A percentile compares a stretch with the other conserved stretches of the same genome.
Evolutionary conservation across 2,329 filamentous ascomycete genomes (phyloP).

Genomic region (Pseudocercospora crystallina): DNA sequence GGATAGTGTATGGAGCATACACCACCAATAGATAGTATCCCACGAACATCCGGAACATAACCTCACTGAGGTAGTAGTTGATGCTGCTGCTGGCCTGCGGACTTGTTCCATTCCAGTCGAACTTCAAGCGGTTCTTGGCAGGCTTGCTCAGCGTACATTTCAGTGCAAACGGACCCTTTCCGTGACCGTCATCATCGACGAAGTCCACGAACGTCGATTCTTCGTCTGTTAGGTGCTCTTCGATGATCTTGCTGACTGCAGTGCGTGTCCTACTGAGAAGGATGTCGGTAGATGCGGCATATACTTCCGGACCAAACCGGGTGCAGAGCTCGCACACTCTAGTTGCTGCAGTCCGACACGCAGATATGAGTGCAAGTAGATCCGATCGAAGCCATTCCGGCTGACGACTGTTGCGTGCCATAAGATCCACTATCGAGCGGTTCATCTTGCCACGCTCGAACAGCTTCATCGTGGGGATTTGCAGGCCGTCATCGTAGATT

Average conservation of each 20-base stretch:
- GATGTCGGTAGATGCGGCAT: constrained; percentile 26
- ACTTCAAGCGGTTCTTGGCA: constrained; percentile 25
- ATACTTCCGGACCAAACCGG: constrained; percentile 28
- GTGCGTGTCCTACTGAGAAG: constrained; percentile 24
- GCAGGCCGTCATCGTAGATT: constrained; percentile 29
- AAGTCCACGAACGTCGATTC: constrained; percentile 28
- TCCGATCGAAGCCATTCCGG: constrained; percentile 30
- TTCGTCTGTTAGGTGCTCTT: constrained; percentile 30
- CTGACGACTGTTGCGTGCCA: constrained; percentile 29
- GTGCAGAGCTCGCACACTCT: constrained; percentile 29
- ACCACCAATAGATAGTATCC: constrained; percentile 28
- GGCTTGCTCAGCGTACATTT: constrained; percentile 30
- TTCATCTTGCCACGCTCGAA: constrained; percentile 31
- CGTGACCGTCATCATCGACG: constrained; percentile 30
- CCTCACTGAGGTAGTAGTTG: constrained; percentile 29
- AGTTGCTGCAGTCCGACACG: constrained; percentile 28
- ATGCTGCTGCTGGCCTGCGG: constrained; percentile 30
- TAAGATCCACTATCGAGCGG: constrained; percentile 27
- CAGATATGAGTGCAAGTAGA: constrained; percentile 28
- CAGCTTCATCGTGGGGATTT: constrained; percentile 31
- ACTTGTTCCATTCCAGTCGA: constrained; percentile 28
- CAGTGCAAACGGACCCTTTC: constrained; percentile 27
- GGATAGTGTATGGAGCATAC: constrained; percentile 27
- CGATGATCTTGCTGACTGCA: constrained; percentile 28
- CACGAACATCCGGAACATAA: constrained; percentile 23